Percentiles rank a stretch among this genome's conserved stretches.
phyloP scores from a whole-genome alignment of 2,329 filamentous ascomycete genomes.

The Trichoderma simmonsii region DNA sequence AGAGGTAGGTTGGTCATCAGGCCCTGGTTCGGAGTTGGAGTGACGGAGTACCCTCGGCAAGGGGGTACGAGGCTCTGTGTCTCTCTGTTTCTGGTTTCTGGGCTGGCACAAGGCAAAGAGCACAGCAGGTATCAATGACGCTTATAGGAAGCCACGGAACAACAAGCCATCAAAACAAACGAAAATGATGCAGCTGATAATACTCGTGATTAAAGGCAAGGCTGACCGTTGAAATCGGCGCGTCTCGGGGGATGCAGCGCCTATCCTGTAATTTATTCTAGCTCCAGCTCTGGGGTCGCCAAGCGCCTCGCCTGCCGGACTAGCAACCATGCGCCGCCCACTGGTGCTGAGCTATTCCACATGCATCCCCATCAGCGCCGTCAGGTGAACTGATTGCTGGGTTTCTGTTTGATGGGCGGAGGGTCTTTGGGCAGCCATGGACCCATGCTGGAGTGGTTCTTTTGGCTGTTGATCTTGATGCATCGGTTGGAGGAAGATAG shows the following conservation, averaged over 20 bases:
- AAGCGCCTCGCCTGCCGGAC: neutral
- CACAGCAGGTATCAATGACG: neutral
- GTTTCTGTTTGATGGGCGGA: neutral
- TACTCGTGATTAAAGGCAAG: neutral
- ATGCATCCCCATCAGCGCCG: neutral
- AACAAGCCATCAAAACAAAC: neutral
- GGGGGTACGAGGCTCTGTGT: neutral
- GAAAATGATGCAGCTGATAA: neutral
- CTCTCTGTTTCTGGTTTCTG: neutral
- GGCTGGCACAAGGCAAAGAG: neutral
- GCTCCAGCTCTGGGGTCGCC: neutral
- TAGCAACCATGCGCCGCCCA: neutral
- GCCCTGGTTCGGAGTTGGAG: neutral
- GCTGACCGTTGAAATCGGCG: neutral
- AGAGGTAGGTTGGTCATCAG: neutral
- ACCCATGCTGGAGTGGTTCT: neutral
- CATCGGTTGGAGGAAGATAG: neutral
- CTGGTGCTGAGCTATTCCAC: neutral
- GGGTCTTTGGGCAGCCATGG: neutral
- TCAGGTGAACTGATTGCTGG: constrained; percentile 2
- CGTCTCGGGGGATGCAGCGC: neutral
- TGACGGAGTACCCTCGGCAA: neutral
- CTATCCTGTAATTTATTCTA: constrained; percentile 3
- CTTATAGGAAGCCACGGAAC: neutral
- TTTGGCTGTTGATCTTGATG: neutral